These are phyloP conservation scores for Dothiorella sarmentorum DNA, from an alignment of 2,329 filamentous ascomycete species.

Conservation along the genomic window DNA sequence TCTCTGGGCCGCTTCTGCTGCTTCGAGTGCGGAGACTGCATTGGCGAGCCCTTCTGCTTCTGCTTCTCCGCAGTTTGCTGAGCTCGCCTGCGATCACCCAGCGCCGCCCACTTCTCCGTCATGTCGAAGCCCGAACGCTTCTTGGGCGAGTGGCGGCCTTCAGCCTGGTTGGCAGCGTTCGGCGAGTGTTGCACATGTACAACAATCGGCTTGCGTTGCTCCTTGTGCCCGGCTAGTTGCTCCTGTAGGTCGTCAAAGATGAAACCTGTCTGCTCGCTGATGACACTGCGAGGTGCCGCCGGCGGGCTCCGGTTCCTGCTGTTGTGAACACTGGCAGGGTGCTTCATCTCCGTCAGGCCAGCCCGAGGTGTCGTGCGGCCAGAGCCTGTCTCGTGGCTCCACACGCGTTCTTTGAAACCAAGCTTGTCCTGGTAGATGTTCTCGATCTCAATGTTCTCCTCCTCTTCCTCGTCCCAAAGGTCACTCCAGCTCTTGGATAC, in stretches of 20 bases:
- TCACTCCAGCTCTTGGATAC: conserved; percentile 99
- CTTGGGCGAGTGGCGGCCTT: conserved; percentile 54
- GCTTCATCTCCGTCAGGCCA: conserved; percentile 54
- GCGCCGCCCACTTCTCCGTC: conserved; percentile 83
- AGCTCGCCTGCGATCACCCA: conserved; percentile 79
- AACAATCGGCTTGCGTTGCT: conserved; percentile 20
- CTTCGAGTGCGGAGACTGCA: conserved; percentile 32
- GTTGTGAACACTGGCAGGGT: conserved; percentile 52
- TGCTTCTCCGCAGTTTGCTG: conserved; percentile 46
- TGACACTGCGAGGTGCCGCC: conserved; percentile 38
- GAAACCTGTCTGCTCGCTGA: conserved; percentile 66
- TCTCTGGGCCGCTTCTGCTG: conserved; percentile 38
- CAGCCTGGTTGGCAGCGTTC: background rate
- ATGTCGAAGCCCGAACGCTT: conserved; percentile 50
- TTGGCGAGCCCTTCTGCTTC: conserved; percentile 31
- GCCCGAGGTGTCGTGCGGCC: conserved; percentile 49
- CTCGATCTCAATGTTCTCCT: conserved; percentile 60
- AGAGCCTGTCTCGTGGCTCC: conserved; percentile 38
- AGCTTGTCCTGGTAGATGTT: conserved; percentile 41
- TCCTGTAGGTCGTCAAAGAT: conserved; percentile 72
- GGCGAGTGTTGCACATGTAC: conserved; percentile 27
- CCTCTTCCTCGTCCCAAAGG: conserved; percentile 95
- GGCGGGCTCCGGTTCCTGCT: conserved; percentile 37
- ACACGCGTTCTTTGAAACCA: conserved; percentile 32
- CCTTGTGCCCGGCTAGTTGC: conserved; percentile 53